Base-by-base conservation (phyloP, 352 stramenopile genomes). In the Phytopythium sindhum region DNA sequence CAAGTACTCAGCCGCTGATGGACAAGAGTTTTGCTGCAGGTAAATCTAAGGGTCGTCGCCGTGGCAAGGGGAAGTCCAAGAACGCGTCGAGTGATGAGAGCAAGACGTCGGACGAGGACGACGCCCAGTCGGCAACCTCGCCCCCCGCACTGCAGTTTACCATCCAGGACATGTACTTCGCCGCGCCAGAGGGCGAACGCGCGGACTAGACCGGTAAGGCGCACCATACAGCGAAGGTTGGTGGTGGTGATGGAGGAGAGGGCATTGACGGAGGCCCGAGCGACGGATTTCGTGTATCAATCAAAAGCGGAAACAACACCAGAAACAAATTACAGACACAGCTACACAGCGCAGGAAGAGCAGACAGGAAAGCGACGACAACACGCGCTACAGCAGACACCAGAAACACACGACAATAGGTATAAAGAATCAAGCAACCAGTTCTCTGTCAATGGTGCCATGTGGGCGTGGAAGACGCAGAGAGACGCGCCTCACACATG, bases 141-240 rank as follows among this genome's bases (percentile, higher is more conserved):
- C 53, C 84, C 8, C 59, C 73, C 21, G 73, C 78, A 21, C 67
- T 89, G 37, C 84, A 90, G 65, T 92, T 90, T 70, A 90, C 84
- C 45, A 72, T 92, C n/a, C 84, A 90, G 52, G 81, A 92, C 56
- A 89, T 86, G 81, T 90, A 92, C 69, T 92, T 92, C 58, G 75
- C 75, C 11, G 57, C 81, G 17, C 77, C 83, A 2, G 67, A 65
- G n/a, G 74, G 77, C 37, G 65, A 78, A 2, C 26, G 17, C 24
- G 6, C 12, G n/a, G 47, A 28, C 24, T 35, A 23, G 31, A 23
- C 1, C 17, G n/a, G 12, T 9, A n/a, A 15, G 44, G 19, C 21
- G 21, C 7, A 6, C 5, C 45, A 21, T 1, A 29, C 23, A 31
- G 45, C 23, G 45, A 24, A 15, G 21, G 42, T 7, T 50, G 42